Base-by-base conservation (phyloP, 2,329 filamentous ascomycete species). In the Amphichorda felina region DNA sequence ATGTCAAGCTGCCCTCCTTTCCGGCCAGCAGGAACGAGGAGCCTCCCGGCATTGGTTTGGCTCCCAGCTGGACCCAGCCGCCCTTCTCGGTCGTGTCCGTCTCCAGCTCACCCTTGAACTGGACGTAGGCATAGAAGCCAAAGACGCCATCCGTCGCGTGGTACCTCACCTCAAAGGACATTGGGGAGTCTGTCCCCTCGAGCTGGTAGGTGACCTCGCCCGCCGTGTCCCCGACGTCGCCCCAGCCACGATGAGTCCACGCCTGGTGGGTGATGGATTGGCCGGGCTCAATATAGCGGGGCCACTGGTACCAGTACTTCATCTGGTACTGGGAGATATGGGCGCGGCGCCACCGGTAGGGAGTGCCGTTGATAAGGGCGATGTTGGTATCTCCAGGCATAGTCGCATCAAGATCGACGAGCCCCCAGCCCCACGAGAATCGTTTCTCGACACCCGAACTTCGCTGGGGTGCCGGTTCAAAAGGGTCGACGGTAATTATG, bases 351-450 rank as follows among this genome's bases (percentile, higher is more conserved):
- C 52, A 58, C 19, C 31, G 38, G 40, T 53, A 57, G 3, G 55
- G 55, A 5, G 51, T 56, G n/a, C 45, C 48, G 37, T 58, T 58
- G 47, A 57, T 40, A 31, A 58, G 37, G 2, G 38, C 41, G 24
- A 57, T 36, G 32, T 22, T 24, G 18, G 31, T 33, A 25, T 33
- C 31, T 7, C 17, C n/a, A n/a, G n/a, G n/a, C n/a, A n/a, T n/a
- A n/a, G n/a, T n/a, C n/a, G n/a, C n/a, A n/a, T 26, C 8, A 8
- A n/a, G 8, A 26, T 26, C 27, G 15, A 7, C 27, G 5, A 29
- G 27, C 6, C 27, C 27, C 27, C 13, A 29, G 27, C 21, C 10
- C 6, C 6, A 6, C 21, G 6, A 24, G 6, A 6, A 10, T 24
- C 21, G 21, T 24, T 24, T 24, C 6, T 24, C 21, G 21, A 24